phyloP scores from a whole-genome alignment of 371 early-diverging fungal species.

The Rhizopus stolonifer region DNA sequence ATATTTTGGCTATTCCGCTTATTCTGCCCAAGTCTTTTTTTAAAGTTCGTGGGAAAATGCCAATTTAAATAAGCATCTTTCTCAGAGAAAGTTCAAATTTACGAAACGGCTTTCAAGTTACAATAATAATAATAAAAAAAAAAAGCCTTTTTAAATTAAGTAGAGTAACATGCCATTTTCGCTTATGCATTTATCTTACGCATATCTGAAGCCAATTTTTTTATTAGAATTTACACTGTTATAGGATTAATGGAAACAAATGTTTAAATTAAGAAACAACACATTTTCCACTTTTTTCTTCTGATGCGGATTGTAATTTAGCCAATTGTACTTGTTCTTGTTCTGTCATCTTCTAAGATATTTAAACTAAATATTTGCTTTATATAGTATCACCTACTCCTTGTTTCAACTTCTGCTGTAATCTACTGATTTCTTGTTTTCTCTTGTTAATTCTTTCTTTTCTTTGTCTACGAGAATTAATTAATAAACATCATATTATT shows the following conservation, averaged over 20 bases:
- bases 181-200: too few relatives aligned
- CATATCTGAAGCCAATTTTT: too few relatives aligned
- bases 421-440: constrained; percentile 31
- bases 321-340: constrained; percentile 37
- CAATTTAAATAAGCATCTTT: too few relatives aligned
- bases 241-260: too few relatives aligned
- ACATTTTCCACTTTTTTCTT: constrained; percentile 22
- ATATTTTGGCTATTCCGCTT: constrained; percentile 25
- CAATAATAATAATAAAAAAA: too few relatives aligned
- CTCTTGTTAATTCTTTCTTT: constrained; percentile 15
- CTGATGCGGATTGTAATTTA: constrained; percentile 26
- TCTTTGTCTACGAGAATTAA: constrained; percentile 14
- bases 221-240: too few relatives aligned
- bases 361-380: not conserved
- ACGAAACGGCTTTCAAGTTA: too few relatives aligned
- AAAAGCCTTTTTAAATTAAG: too few relatives aligned
- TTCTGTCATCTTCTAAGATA: constrained; percentile 31
- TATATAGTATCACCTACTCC: constrained; percentile 19
- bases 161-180: too few relatives aligned
- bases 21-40: constrained; percentile 35
- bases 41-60: constrained; percentile 16
- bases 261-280: constrained; percentile 9
- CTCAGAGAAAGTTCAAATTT: too few relatives aligned
- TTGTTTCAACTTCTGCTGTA: constrained; percentile 32
- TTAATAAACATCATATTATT: not conserved